Conservation (phyloP, 2,329 filamentous ascomycete species). For the Proliferodiscus dingleyae region DNA sequence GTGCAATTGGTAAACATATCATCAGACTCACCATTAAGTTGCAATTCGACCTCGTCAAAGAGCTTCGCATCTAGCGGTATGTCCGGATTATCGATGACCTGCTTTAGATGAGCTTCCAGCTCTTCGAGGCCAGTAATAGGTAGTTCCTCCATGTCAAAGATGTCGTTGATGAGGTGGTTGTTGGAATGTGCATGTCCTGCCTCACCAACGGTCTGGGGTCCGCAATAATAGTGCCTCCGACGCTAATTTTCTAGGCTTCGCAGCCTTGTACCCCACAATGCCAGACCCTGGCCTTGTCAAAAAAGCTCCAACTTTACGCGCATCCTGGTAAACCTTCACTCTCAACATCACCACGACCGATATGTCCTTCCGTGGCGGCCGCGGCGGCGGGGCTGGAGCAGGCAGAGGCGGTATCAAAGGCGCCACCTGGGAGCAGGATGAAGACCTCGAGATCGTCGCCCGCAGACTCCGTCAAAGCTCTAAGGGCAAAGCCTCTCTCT, state of each 20-base stretch:
- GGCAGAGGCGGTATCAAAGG: constrained; percentile 26
- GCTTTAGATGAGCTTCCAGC: constrained; percentile 49
- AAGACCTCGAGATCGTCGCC: constrained; percentile 24
- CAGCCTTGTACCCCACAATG: neutral
- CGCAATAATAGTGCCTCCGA: neutral
- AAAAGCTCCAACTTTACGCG: neutral
- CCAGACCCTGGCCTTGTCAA: neutral
- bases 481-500: constrained; percentile 31
- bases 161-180: neutral
- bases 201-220: neutral
- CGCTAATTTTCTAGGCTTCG: neutral
- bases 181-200: neutral
- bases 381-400: constrained; percentile 20
- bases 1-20: too few species aligned
- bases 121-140: constrained; percentile 49
- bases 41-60: constrained; percentile 55
- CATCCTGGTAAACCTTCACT: neutral
- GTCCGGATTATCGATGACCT: constrained; percentile 41
- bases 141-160: constrained; percentile 33
- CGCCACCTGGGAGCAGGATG: constrained; percentile 29
- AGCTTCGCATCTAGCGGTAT: constrained; percentile 43
- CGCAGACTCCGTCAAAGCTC: neutral
- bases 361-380: constrained; percentile 26
- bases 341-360: neutral
- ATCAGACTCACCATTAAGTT: constrained; percentile 45